Base-by-base conservation (phyloP, 2,329 filamentous ascomycete genomes). In the Xylariaceae sp. region DNA sequence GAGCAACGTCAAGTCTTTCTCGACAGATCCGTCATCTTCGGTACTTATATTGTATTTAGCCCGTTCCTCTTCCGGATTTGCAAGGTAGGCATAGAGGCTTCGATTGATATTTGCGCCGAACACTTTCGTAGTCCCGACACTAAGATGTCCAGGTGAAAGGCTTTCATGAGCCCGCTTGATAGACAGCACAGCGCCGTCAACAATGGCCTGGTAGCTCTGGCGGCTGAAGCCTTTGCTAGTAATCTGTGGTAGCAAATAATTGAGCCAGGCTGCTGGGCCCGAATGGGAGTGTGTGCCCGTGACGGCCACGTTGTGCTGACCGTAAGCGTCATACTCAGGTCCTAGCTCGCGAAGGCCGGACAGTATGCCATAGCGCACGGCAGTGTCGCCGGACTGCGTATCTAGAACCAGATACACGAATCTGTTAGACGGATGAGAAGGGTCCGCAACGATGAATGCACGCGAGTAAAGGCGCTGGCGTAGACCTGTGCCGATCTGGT, bases 241-340 rank as follows among this genome's bases (percentile, higher is more conserved):
- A 53, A 97, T 86, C 62, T 96, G 91, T 6, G 91, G 92, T 5
- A 96, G 74, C 8, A 97, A 76, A 62, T 96, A 97, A 67, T 97
- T 97, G 63, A 94, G 75, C 89, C 90, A 97, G 5, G 86, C 92
- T 2, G 87, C 92, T 0, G 92, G 91, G 0, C 91, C 92, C 20
- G 90, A 85, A 68, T 97, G 92, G 21, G 88, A 93, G 65, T 97
- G 92, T 0, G 92, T 97, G 43, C 91, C 92, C 0, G 89, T 95
- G 19, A 97, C 79, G 25, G 92, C 92, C 27, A 96, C 70, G 60
- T 95, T 97, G 56, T 86, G 77, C 58, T 86, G 79, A 37, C 76
- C 80, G 66, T 96, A 97, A 22, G 84, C 68, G 2, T 78, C 72
- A 63, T 91, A 95, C 3, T 85, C 83, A 14, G 73, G 65, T 0